Base-by-base conservation (phyloP, 768 basidiomycete genomes). In the Rhodotorula diobovata region DNA sequence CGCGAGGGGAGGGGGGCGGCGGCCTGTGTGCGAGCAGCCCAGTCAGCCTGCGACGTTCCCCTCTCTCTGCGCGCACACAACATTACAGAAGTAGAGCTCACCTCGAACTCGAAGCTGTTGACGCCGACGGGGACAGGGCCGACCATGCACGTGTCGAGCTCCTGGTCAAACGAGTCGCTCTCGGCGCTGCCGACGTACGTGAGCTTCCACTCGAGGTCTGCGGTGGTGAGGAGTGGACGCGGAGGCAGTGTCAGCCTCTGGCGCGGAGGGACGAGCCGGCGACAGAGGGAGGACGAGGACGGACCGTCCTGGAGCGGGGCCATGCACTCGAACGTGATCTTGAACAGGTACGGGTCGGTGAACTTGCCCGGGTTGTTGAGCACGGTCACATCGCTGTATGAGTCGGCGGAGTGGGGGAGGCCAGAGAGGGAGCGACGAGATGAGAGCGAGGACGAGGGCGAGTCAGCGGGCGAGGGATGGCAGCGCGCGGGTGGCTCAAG, bases 321-420 rank as follows among this genome's bases (percentile, higher is more conserved):
- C 76, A 97, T 92, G 66, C 93, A 97, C 80, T 98, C 96, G 76
- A 99, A 99, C 4, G 93, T 95, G 78, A 98, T 93, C 74, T 90
- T 88, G 81, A 97, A 96, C 76, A 86, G 85, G 81, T 98, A 98
- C 39, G 87, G 84, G 78, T 98, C 93, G 20, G 88, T 86, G 81
- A 97, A 98, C 75, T 87, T 86, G 25, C 75, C 78, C 1, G 77
- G 79, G 62, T 79, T 80, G 76, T 76, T 74, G 37, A 76, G 74
- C 21, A 79, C 76, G 37, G 69, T 60, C 55, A 76, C 76, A 55
- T 75, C 77, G 50, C 75, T 77, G 62, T 23, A 35, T 8, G 62
- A n/a, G n/a, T n/a, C n/a, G n/a, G n/a, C n/a, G n/a, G n/a, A n/a
- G n/a, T n/a, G 12, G 35, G 39, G 20, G 51, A 55, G 23, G 43